These are phyloP conservation scores for Sequoia sempervirens DNA, from an alignment of 75 land plant species.

Conservation along the genomic window DNA sequence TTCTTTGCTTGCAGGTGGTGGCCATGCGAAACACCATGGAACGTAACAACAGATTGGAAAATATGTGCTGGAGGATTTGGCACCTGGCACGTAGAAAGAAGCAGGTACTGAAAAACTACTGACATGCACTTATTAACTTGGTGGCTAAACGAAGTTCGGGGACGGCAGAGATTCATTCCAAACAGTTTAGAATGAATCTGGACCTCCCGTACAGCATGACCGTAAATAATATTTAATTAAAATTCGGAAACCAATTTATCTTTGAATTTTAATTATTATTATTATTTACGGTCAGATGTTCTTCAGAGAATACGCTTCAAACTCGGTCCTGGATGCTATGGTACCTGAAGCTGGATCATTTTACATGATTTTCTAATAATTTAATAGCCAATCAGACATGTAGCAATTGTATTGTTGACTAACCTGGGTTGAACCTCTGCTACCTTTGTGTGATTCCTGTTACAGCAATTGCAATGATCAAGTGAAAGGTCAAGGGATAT, in stretches of 20 bases:
- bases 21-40: conserved; percentile 70
- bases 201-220: neutral
- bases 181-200: neutral
- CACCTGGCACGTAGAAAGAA: conserved; percentile 82
- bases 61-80: conserved; percentile 98
- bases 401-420: neutral
- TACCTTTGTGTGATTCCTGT: neutral
- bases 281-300: too few relatives aligned
- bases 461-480: too few relatives aligned
- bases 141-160: neutral
- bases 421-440: neutral
- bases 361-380: too few relatives aligned
- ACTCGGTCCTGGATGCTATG: too few relatives aligned
- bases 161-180: neutral
- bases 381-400: too few relatives aligned
- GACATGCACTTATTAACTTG: neutral
- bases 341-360: too few relatives aligned
- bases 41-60: conserved; percentile 74
- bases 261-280: too few relatives aligned
- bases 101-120: conserved; percentile 35
- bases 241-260: too few relatives aligned
- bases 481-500: too few relatives aligned
- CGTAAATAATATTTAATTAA: too few relatives aligned
- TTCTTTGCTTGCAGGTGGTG: conserved; percentile 28
- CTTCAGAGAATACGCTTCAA: too few relatives aligned